Evolutionary conservation across 495 filamentous ascomycete genomes (phyloP), one percentile per base, ranked within the genome.

Genomic region (Echria macrotheca): DNA sequence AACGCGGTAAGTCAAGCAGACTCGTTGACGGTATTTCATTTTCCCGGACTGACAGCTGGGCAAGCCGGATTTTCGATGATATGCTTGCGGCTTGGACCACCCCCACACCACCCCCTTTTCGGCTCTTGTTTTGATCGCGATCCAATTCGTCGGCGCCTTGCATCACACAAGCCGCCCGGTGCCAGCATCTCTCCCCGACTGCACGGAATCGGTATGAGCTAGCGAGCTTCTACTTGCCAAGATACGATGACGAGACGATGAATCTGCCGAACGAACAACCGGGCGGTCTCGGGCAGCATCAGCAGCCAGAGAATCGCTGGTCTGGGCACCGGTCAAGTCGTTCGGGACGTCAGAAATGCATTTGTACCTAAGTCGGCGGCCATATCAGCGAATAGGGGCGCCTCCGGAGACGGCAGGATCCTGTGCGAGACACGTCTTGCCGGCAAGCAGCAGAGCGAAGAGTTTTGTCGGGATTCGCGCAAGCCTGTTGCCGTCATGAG

Each of bases 261-360:
- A 4, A 48, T 39, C 46, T 48, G 46, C 46, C 46, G 35, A 48
- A 8, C 6, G 23, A 35, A 21, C 23, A 28, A 39, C 9, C 19
- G 18, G 43, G 44, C 19, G 29, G 33, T 26, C 25, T 39, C 24
- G 46, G 33, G 46, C 46, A 39, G 46, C 35, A 17, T 18, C 35
- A 39, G n/a, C n/a, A 25, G 21, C 31, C 17, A 38, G 22, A 14
- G 15, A 29, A 18, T 21, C 33, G n/a, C 40, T 26, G 46, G 40
- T 39, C 46, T 40, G 46, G 46, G 33, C 35, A 39, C 33, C 35
- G 46, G 35, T 48, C 33, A 39, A 17, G 33, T 21, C 19, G 14
- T 21, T 31, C 45, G 45, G 45, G 33, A 47, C 38, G 45, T 26
- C 14, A 12, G 21, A n/a, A 32, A 48, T 38, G 42, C 23, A 48